These are phyloP conservation scores for Didymella arachidicola DNA, from an alignment of 2,329 filamentous ascomycete species.

Conservation along the genomic window DNA sequence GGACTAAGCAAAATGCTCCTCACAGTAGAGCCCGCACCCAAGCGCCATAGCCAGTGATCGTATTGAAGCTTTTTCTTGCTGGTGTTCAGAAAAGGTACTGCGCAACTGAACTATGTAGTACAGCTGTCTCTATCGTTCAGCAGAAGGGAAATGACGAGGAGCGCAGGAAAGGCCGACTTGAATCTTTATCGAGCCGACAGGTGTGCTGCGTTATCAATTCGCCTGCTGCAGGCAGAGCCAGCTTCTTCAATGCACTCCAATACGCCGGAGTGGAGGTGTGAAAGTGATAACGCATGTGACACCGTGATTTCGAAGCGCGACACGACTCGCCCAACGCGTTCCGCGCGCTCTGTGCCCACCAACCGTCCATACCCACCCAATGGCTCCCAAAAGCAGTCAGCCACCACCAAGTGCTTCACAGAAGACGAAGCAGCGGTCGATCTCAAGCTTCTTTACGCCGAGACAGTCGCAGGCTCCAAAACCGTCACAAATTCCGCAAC, in stretches of 20 bases:
- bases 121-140: neutral
- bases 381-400: slow-evolving; percentile 50
- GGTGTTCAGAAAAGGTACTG: neutral
- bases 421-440: slow-evolving; percentile 76
- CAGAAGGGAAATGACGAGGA: neutral
- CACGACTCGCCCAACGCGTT: slow-evolving; percentile 8
- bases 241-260: neutral
- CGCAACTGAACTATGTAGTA: neutral
- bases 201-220: neutral
- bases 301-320: slow-evolving; percentile 29
- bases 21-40: neutral
- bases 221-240: neutral
- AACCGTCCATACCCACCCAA: slow-evolving; percentile 28
- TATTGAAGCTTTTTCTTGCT: neutral
- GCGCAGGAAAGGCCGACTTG: neutral
- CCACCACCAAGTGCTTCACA: slow-evolving; percentile 46
- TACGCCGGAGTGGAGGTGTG: neutral
- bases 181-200: neutral
- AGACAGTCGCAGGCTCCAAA: slow-evolving; percentile 50
- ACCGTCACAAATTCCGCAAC: slow-evolving; percentile 22
- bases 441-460: slow-evolving; percentile 82
- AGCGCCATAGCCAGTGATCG: neutral
- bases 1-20: neutral
- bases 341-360: slow-evolving; percentile 1
- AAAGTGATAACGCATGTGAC: slow-evolving; percentile 27